Base-by-base conservation (phyloP, 1,284 basidiomycete species). In the Malassezia equina region DNA sequence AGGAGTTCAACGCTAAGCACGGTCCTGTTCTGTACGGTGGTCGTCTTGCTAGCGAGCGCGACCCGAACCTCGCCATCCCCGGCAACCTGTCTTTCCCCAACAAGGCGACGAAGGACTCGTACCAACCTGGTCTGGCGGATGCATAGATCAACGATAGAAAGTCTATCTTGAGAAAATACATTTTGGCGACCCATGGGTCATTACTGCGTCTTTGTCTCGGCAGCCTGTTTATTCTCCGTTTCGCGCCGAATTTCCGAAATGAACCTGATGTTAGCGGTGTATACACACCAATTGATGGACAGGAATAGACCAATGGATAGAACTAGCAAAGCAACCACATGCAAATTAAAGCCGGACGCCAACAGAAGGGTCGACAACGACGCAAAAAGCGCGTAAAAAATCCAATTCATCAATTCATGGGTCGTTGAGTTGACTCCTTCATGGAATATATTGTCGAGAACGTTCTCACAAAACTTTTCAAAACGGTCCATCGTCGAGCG, bases 21-120 rank as follows among this genome's bases (percentile, higher is more conserved):
- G 93, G 93, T 4, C 80, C 83, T 19, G 90, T 95, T 48, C 79
- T 89, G 52, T 93, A 93, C 67, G 93, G 93, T 60, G 93, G 93
- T 15, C 79, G 81, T 58, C 78, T 91, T 64, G 80, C 81, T 62
- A 83, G 80, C 52, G 82, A 88, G 54, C 78, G 82, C 23, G 83
- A 90, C 71, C 81, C 82, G n/a, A 78, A 79, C 28, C 79, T 87
- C 34, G 88, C 88, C 12, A 67, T 88, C 23, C 84, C 89, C 6
- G 88, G 90, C 69, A 89, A 88, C 75, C 75, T 91, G 50, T 88
- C 59, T 8, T 53, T 50, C 28, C 69, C 69, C 12, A 42, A 61
- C 44, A 27, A 47, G 39, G 12, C 24, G 19, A 47, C 55, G 17
- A 47, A 45, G 31, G 55, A 57, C 34, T 52, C 51, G 19, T 34